Base-by-base conservation (phyloP, 768 basidiomycete species). In the Tubosaeta sp. region DNA sequence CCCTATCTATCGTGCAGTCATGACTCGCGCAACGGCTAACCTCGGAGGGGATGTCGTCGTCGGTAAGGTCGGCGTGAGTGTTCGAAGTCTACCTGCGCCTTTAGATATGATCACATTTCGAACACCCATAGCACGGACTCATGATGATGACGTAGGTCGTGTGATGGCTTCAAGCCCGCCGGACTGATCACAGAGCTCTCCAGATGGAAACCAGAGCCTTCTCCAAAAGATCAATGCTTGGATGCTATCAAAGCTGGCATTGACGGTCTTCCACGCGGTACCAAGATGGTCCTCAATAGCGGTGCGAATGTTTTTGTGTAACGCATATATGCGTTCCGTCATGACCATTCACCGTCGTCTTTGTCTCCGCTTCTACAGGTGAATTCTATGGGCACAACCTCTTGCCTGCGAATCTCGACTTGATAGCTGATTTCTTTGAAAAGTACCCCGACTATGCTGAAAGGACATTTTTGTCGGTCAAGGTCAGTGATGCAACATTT, bases 211-310 rank as follows among this genome's bases (percentile, higher is more conserved):
- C 71, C 77, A 11, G 68, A 61, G 4, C 71, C 73, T 6, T 63
- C 74, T 39, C 68, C 80, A 8, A 82, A 86, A 52, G 81, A 81
- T 44, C 73, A 79, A 19, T 78, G 77, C 6, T 84, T 86, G 55
- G 78, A 75, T n/a, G 71, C 81, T 1, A 84, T 86, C 70, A 81
- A 80, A 64, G 75, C 74, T 9, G 76, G 73, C 16, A 60, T 78
- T 46, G 75, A 76, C 33, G 62, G 71, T 0, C 58, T 75, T 19
- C 75, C 74, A 0, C 50, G 67, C 0, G 77, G 76, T 16, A 65
- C 63, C 25, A 80, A 80, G 63, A 72, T 76, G 58, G 50, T 80
- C 33, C 50, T 82, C 50, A 81, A 81, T 59, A 74, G 72, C 60
- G 76, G 79, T 76, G 53, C 22, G 12, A 12, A 38, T 8, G 3